Percentiles rank a stretch among this genome's conserved stretches.
phyloP scores from a whole-genome alignment of 2,329 filamentous ascomycete species.

The Sporothrix brunneoviolacea region DNA sequence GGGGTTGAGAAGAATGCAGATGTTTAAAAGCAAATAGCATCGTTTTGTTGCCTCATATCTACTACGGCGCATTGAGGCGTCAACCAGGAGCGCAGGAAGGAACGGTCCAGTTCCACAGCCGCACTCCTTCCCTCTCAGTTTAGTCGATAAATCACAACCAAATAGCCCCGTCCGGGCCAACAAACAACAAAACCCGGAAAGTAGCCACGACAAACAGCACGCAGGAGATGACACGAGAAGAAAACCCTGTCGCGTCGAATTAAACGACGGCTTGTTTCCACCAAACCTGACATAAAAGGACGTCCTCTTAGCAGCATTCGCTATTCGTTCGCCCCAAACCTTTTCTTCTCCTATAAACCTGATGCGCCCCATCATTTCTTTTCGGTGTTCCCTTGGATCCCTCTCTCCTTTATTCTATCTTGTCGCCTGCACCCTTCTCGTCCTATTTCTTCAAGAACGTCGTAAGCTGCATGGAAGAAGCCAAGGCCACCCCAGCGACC shows the following conservation, averaged over 20 bases:
- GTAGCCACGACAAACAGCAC: not conserved
- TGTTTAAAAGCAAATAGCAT: too few relatives aligned
- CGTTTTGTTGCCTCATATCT: too few relatives aligned
- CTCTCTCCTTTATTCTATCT: too few relatives aligned
- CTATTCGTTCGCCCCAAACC: too few relatives aligned
- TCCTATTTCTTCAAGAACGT: too few relatives aligned
- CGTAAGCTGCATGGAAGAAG: too few relatives aligned
- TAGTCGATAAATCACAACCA: too few relatives aligned
- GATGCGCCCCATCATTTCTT: not conserved
- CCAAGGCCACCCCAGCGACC: too few relatives aligned
- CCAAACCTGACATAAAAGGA: not conserved
- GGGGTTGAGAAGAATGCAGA: too few relatives aligned
- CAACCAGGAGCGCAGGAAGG: slow-evolving; percentile 1
- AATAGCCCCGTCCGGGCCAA: too few relatives aligned
- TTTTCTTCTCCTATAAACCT: not conserved
- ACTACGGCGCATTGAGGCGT: slow-evolving; percentile 1
- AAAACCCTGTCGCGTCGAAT: not conserved
- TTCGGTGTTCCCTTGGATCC: not conserved
- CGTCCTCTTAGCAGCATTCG: not conserved
- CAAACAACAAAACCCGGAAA: not conserved
- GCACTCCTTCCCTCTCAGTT: not conserved
- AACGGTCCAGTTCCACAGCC: slow-evolving; percentile 4
- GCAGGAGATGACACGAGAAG: slow-evolving; percentile 2
- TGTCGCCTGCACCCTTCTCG: too few relatives aligned
- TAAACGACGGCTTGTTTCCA: not conserved